These are phyloP conservation scores for Danielia reshetovae DNA, from an alignment of 805 yeast species.

Conservation along the genomic window DNA sequence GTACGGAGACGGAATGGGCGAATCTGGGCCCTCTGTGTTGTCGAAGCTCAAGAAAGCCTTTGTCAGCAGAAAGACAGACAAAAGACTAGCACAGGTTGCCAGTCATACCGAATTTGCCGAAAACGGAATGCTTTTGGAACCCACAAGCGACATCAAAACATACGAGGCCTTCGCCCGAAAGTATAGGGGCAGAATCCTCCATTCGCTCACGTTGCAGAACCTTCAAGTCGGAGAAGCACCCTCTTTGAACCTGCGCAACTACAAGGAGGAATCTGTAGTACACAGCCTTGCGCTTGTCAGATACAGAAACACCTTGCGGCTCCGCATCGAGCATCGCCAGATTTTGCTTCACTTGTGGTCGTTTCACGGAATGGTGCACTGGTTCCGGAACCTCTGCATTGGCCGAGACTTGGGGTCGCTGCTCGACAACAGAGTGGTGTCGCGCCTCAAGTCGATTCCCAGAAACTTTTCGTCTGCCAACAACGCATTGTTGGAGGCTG, in stretches of 20 bases:
- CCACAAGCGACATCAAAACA: conserved; percentile 18
- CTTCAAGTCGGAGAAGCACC: conserved; percentile 37
- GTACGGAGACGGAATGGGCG: conserved; percentile 21
- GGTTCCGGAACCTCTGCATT: conserved; percentile 32
- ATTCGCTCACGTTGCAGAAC: conserved; percentile 29
- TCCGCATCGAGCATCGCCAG: conserved; percentile 38
- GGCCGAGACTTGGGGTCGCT: conserved; percentile 34
- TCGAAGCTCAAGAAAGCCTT: conserved; percentile 19
- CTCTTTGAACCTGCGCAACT: conserved; percentile 22
- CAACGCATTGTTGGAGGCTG: conserved; percentile 9
- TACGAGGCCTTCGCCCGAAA: conserved; percentile 15
- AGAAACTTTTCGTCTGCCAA: conserved; percentile 10
- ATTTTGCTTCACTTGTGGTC: conserved; percentile 40
- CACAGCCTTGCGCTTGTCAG: conserved; percentile 12
- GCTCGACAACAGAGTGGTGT: conserved; percentile 23
- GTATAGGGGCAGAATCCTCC: conserved; percentile 22
- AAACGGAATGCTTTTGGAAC: conserved; percentile 38
- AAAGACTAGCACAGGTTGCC: conserved; percentile 7
- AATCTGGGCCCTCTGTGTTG: conserved; percentile 7
- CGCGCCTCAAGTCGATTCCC: conserved; percentile 22
- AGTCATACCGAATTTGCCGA: conserved; percentile 15
- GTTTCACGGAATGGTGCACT: conserved; percentile 33
- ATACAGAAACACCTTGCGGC: conserved; percentile 32
- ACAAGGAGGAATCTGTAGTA: conserved; percentile 17
- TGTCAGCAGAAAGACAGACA: conserved; percentile 12